Conservation (phyloP, 2,329 filamentous ascomycete species). For the Aspergillus tamarii region DNA sequence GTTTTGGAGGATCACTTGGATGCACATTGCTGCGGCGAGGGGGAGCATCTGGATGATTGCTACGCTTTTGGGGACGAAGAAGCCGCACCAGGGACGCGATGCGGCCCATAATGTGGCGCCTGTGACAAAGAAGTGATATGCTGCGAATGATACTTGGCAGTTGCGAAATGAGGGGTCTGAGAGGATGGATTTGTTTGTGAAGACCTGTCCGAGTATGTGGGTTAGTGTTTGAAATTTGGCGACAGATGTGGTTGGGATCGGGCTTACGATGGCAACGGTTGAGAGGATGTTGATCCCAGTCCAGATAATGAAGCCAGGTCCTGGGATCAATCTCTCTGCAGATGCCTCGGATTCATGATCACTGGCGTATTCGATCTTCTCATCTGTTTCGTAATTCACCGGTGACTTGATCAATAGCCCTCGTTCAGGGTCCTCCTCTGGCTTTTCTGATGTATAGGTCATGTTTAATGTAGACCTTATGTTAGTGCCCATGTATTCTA, state of each 20-base stretch:
- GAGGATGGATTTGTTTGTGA: slow-evolving; percentile 28
- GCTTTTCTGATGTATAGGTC: slow-evolving; percentile 2
- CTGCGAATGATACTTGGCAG: slow-evolving; percentile 26
- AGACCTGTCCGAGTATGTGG: slow-evolving; percentile 17
- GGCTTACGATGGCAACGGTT: slow-evolving; percentile 26
- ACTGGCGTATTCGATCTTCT: slow-evolving; percentile 1
- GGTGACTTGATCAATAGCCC: slow-evolving; percentile 5
- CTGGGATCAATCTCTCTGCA: neutral
- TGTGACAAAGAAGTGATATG: slow-evolving; percentile 28
- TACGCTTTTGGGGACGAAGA: slow-evolving; percentile 23
- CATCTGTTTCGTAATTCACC: neutral
- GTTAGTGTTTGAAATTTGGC: neutral
- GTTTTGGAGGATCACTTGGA: slow-evolving; percentile 28
- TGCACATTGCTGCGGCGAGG: slow-evolving; percentile 25
- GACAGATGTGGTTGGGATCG: neutral
- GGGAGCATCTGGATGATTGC: slow-evolving; percentile 21
- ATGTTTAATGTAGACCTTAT: neutral
- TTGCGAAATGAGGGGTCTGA: slow-evolving; percentile 23
- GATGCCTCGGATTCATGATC: neutral
- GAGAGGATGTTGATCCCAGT: slow-evolving; percentile 23
- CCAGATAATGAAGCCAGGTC: slow-evolving; percentile 19
- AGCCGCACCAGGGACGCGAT: slow-evolving; percentile 21
- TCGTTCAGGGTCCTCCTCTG: slow-evolving; percentile 5
- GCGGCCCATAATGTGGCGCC: slow-evolving; percentile 23
- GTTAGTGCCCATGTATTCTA: neutral